Base-by-base conservation (phyloP, 192 early-diverging fungal species). In the Umbelopsis vinacea region DNA sequence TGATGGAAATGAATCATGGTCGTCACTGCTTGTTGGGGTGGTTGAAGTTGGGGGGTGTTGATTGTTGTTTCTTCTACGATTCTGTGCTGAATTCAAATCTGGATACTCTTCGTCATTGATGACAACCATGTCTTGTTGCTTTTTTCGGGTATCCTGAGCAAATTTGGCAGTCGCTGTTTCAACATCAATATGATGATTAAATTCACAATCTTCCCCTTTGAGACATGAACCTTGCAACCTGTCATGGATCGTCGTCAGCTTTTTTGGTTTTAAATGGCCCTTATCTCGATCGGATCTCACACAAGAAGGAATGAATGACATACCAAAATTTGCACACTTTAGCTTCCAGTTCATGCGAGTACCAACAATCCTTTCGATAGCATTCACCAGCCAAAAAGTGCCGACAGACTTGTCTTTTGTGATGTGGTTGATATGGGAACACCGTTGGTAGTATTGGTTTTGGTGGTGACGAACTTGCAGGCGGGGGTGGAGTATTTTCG, bases 261-360 rank as follows among this genome's bases (percentile, higher is more conserved):
- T 45, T 43, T 43, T 45, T 43, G 6, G 40, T 43, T 43, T 12
- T 43, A 43, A 43, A 43, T 43, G 40, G 6, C 6, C 40, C 11
- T 43, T 43, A 7, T 43, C 11, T 37, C 50, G n/a, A 37, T 55
- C 19, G n/a, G 21, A 47, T 24, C 38, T 22, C 43, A 4, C 38
- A 50, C 46, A 74, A 47, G 38, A 46, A 24, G 35, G 6, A 66
- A 43, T 26, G 19, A 68, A 72, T 37, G 29, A 70, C 79, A 81
- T 81, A 87, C 86, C 86, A 87, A 53, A 85, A 87, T 70, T 87
- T 87, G 67, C 86, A 87, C n/a, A 84, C 74, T 70, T 79, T 83
- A 15, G 75, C 73, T 35, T 85, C 78, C 46, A 85, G 46, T 63
- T 87, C 86, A 71, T 87, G 86, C 37, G 81, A 80, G 72, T 81